Evolutionary conservation across 208 protist species (phyloP), one percentile per base, ranked within the genome.

Genomic region (Acanthamoeba healyi): DNA sequence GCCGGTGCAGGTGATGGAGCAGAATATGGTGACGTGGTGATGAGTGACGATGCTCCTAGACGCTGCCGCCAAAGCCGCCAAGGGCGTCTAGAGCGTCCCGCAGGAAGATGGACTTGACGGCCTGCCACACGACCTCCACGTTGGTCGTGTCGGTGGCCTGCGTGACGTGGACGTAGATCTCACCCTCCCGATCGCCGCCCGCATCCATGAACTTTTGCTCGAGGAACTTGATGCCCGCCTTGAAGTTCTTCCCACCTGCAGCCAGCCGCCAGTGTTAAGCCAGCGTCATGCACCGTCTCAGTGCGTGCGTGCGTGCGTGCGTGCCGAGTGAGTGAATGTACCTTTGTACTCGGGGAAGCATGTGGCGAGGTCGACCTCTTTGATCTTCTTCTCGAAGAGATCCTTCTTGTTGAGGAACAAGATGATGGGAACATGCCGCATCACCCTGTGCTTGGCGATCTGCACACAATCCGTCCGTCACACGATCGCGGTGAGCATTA

Each of bases 371-470:
- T 61, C 46, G 6, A 91, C 88, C 32, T 95, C 88, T n/a, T 96
- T 63, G n/a, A 98, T 79, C 94, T 98, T 98, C 44, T 97, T 91
- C 63, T 95, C 94, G 77, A 98, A 98, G 6, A 98, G 77, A 88
- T 98, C 97, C 42, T 79, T 94, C 88, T 98, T 98, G 95, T 98
- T 98, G 36, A 98, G 91, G 67, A 98, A 98, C 38, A 98, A 89
- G 87, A 98, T 98, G 61, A 97, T 97, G 14, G 95, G 79, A 14
- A 97, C 97, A 3, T 97, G 44, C 4, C 32, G 3, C 89, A 98
- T 97, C 72, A 87, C 97, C 44, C 87, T 82, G 12, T 84, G 92
- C 36, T 97, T 97, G 77, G 89, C 96, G 32, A 97, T 96, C 72
- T 98, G 93, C 19, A 63, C 4, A 49, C 44, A 49, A 49, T 49